Evolutionary conservation across 2,329 filamentous ascomycete genomes (phyloP).

Genomic region (Talaromyces islandicus): DNA sequence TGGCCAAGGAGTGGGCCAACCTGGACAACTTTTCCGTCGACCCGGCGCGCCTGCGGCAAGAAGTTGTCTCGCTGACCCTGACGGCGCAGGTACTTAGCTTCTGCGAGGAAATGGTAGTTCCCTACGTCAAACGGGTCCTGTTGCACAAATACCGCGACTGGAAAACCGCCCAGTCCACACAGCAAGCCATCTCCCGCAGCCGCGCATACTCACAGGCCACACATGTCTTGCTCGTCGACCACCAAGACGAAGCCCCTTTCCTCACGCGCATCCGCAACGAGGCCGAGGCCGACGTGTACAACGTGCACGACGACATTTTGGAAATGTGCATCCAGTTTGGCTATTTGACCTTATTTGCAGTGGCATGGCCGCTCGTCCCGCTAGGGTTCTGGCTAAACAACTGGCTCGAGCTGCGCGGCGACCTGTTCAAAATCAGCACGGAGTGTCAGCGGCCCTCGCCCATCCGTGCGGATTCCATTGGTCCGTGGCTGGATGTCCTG

Average conservation of each 20-base stretch:
- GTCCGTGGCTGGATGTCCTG: conserved; percentile 81
- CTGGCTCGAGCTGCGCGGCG: conserved; percentile 89
- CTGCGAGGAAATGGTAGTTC: conserved; percentile 75
- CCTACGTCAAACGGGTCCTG: conserved; percentile 73
- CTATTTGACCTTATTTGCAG: conserved; percentile 85
- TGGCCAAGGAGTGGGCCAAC: conserved; percentile 57
- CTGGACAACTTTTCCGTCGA: conserved; percentile 64
- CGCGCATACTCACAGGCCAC: conserved; percentile 32
- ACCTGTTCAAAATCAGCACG: conserved; percentile 88
- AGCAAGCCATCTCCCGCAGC: conserved; percentile 25
- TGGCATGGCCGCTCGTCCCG: conserved; percentile 89
- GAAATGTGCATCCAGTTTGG: conserved; percentile 91
- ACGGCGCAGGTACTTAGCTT: conserved; percentile 90
- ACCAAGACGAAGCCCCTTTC: conserved; percentile 72
- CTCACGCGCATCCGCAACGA: conserved; percentile 76
- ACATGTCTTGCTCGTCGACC: conserved; percentile 53
- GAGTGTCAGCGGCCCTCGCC: conserved; percentile 86
- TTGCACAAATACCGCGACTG: conserved; percentile 60
- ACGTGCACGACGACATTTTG: conserved; percentile 82
- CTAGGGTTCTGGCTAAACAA: conserved; percentile 90
- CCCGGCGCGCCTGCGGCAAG: conserved; percentile 72
- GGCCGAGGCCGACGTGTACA: conserved; percentile 74
- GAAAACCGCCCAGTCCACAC: conserved; percentile 13
- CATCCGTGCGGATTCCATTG: conserved; percentile 86
- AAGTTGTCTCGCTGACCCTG: conserved; percentile 94